A percentile compares a stretch with the other conserved stretches of the same genome.
Conservation (phyloP, 192 early-diverging fungal species). For the Linnemannia hyalina region DNA sequence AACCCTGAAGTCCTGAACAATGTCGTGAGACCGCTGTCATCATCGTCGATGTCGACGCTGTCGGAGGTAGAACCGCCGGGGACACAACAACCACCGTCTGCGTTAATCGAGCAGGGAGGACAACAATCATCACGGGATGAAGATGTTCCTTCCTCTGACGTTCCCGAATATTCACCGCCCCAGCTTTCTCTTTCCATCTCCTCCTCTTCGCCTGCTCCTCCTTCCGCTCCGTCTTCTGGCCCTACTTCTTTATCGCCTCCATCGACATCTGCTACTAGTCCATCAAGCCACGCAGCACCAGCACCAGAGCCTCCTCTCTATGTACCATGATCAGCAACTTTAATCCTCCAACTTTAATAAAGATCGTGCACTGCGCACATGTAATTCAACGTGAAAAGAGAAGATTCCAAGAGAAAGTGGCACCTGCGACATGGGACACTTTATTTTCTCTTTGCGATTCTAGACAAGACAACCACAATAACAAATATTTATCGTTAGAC, state of each 20-base stretch:
- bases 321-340: no score
- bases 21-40: slow-evolving; percentile 6
- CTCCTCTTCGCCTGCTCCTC: neutral
- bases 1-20: slow-evolving; percentile 24
- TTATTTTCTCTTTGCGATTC: no score
- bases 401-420: no score
- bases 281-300: neutral
- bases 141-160: neutral
- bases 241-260: neutral
- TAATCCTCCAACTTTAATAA: no score
- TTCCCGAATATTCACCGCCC: neutral
- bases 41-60: neutral
- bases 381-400: no score
- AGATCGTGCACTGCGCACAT: no score
- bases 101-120: neutral
- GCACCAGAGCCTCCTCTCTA: slow-evolving; percentile 21
- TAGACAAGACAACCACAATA: no score
- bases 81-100: neutral
- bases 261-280: neutral
- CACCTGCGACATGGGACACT: no score
- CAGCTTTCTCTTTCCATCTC: neutral
- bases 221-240: no score
- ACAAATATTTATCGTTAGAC: no score
- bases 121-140: neutral
- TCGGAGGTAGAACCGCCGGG: neutral